Base-by-base conservation (phyloP, 768 basidiomycete genomes). In the Epithele typhae region DNA sequence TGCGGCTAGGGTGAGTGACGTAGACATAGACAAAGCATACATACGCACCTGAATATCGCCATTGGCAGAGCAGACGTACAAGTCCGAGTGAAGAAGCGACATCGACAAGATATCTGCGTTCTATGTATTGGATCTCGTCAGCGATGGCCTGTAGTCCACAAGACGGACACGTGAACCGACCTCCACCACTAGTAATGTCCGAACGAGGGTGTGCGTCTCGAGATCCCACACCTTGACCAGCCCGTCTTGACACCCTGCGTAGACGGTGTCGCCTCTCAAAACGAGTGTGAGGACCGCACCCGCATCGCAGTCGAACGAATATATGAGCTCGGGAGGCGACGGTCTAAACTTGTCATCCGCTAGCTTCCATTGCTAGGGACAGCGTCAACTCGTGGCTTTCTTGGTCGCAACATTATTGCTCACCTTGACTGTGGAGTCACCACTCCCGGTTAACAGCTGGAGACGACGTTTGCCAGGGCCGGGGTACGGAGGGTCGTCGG, bases 211-310 rank as follows among this genome's bases (percentile, higher is more conserved):
- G 53, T 81, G 84, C 0, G 93, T 95, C 61, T 94, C 92, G 7
- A 96, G 67, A 63, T 97, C 94, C 67, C 90, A 80, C 4, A 97
- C 84, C 53, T 87, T 86, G 56, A 97, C 89, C 55, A 87, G 84
- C 3, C 95, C 95, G 52, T 92, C 92, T 65, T 98, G 95, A 56
- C 93, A 88, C 0, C 92, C 95, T 6, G 91, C 95, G 58, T 86
- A 96, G 18, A 97, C 73, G 1, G 90, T 88, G 17, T 89, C 88
- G 18, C 83, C 84, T 25, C 75, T 73, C 0, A 78, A 77, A 2
- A 81, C 79, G 22, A 98, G 72, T 0, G 91, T 80, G n/a, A 93
- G 72, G 5, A 96, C 82, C 0, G 92, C 94, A 2, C 92, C 89
- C 54, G 80, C 80, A 44, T 66, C 73, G 56, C 85, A 88, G 23